These are phyloP conservation scores for Colletotrichum sansevieriae DNA, from an alignment of 2,329 filamentous ascomycete genomes.

Conservation along the genomic window DNA sequence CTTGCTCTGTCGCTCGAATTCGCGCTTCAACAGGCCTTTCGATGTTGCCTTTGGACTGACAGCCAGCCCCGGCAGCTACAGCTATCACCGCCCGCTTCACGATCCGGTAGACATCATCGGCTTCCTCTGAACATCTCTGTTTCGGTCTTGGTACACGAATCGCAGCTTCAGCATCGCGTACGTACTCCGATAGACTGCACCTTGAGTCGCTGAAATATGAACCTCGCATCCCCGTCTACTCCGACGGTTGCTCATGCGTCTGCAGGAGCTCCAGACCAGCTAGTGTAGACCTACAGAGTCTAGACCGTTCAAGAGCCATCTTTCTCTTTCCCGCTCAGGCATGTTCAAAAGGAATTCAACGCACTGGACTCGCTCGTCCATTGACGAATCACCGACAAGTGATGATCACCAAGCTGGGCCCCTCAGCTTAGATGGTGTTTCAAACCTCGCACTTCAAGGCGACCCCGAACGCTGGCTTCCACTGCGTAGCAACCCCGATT, in stretches of 20 bases:
- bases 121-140: conserved; percentile 11
- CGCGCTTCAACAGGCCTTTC: conserved; percentile 12
- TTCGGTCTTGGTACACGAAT: conserved; percentile 8
- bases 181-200: not conserved
- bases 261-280: conserved; percentile 2
- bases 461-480: not conserved
- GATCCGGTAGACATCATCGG: not conserved
- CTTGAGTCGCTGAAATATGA: conserved; percentile 6
- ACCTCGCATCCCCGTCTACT: conserved; percentile 4
- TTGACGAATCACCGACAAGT: conserved; percentile 5
- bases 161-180: conserved; percentile 14
- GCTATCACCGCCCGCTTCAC: not conserved
- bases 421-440: conserved; percentile 28
- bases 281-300: not conserved
- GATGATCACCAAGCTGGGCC: conserved; percentile 5
- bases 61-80: not conserved
- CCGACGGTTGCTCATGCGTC: not conserved
- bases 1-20: conserved; percentile 22
- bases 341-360: not conserved
- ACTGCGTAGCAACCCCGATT: not conserved
- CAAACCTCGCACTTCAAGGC: conserved; percentile 37
- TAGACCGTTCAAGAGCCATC: conserved; percentile 12
- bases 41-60: conserved; percentile 9
- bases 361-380: not conserved
- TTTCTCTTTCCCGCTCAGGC: not conserved